phyloP scores from a whole-genome alignment of 2,329 filamentous ascomycete species.

The Aureobasidium sp. region DNA sequence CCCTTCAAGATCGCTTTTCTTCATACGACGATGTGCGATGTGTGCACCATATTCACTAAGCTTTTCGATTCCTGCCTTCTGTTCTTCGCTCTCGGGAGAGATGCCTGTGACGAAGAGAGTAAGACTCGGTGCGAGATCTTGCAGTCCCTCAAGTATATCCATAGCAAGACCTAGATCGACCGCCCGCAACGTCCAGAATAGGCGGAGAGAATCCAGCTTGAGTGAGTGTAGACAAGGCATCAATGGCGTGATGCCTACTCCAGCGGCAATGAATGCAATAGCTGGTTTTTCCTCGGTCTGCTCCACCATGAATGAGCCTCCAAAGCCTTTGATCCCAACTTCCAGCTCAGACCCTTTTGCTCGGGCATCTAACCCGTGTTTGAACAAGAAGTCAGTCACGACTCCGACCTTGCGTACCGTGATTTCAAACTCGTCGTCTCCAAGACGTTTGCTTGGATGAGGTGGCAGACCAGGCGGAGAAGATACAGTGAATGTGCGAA shows the following conservation, averaged over 20 bases:
- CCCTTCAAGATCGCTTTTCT: slow-evolving; percentile 37
- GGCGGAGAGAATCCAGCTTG: slow-evolving; percentile 35
- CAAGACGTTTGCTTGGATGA: slow-evolving; percentile 19
- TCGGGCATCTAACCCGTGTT: slow-evolving; percentile 19
- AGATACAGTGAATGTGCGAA: slow-evolving; percentile 76
- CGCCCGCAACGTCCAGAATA: slow-evolving; percentile 61
- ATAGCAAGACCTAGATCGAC: slow-evolving; percentile 56
- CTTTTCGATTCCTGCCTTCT: slow-evolving; percentile 32
- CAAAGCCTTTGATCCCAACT: slow-evolving; percentile 63
- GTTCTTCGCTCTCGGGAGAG: slow-evolving; percentile 14
- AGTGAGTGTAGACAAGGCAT: slow-evolving; percentile 42
- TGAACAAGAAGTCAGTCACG: slow-evolving; percentile 59
- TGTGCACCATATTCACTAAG: slow-evolving; percentile 30
- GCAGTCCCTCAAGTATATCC: slow-evolving; percentile 49
- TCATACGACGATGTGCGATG: slow-evolving; percentile 40
- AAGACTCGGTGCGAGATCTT: slow-evolving; percentile 44
- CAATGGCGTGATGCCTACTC: slow-evolving; percentile 76
- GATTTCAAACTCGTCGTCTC: slow-evolving; percentile 55
- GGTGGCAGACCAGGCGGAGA: slow-evolving; percentile 41
- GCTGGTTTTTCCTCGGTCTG: slow-evolving; percentile 30
- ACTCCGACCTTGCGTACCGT: slow-evolving; percentile 62
- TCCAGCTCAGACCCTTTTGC: slow-evolving; percentile 38
- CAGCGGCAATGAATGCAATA: slow-evolving; percentile 61
- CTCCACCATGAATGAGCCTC: slow-evolving; percentile 49
- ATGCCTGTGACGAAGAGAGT: slow-evolving; percentile 58